Percentiles rank a stretch among this genome's conserved stretches.
Conservation (phyloP, 225 moss, liverwort and hornwort genomes). For the Physcomitrellopsis africana region DNA sequence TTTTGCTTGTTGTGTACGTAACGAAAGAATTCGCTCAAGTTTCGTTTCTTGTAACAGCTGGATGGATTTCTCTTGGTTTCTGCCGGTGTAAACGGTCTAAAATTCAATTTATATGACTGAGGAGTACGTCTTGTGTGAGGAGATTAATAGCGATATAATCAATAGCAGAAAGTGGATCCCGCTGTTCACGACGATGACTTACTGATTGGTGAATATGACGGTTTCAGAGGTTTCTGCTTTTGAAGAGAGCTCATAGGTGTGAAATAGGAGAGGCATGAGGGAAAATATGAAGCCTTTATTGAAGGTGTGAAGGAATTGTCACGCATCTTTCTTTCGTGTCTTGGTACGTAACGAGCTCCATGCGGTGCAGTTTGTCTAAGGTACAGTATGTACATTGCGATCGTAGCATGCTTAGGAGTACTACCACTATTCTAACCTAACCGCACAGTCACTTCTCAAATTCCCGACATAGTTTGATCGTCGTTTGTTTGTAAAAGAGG, state of each 20-base stretch:
- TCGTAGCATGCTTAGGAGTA: no score
- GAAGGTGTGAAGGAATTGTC: not conserved
- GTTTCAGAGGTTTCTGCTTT: not conserved
- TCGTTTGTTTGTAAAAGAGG: slow-evolving; percentile 30
- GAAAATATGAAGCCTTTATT: slow-evolving; percentile 28
- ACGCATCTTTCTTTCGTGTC: slow-evolving; percentile 11
- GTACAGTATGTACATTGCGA: slow-evolving; percentile 30
- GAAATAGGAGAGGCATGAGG: not conserved
- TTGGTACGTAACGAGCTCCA: slow-evolving; percentile 12
- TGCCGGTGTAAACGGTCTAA: not conserved
- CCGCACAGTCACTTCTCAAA: slow-evolving; percentile 34
- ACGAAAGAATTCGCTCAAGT: slow-evolving; percentile 2
- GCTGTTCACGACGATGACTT: no score
- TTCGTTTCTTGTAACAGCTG: not conserved
- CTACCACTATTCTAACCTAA: not conserved
- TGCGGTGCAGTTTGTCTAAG: slow-evolving; percentile 12
- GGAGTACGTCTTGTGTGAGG: no score
- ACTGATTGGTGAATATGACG: no score
- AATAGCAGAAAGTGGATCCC: no score
- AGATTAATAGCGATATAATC: no score
- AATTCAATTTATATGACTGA: no score
- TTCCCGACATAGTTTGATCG: not conserved
- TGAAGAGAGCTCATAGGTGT: not conserved
- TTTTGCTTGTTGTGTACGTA: slow-evolving; percentile 12
- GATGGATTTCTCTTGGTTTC: not conserved